These are phyloP conservation scores for Amaranthus hypochondriacus DNA, from an alignment of 148 eudicot genomes.

Conservation along the genomic window DNA sequence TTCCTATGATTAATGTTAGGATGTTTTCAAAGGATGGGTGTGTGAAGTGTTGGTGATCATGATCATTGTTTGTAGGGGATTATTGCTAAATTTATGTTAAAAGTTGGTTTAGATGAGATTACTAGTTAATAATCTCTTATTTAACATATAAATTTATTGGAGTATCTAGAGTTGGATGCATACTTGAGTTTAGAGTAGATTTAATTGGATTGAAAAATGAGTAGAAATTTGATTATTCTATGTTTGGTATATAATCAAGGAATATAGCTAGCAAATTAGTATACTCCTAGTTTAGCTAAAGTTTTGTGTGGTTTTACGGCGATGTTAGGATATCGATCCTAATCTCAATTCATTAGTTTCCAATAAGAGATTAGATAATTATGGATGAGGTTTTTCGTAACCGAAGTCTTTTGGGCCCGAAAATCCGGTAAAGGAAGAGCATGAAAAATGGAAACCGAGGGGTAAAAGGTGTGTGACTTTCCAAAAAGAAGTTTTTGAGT, in stretches of 20 bases:
- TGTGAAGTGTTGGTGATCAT: too few relatives aligned
- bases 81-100: too few relatives aligned
- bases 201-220: too few relatives aligned
- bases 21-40: too few relatives aligned
- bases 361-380: not conserved
- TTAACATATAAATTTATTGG: too few relatives aligned
- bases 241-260: not conserved
- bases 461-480: not conserved
- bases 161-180: too few relatives aligned
- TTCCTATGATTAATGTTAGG: too few relatives aligned
- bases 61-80: too few relatives aligned
- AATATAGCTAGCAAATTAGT: not conserved
- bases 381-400: not conserved
- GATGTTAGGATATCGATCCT: not conserved
- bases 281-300: not conserved
- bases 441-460: not conserved
- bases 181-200: not conserved
- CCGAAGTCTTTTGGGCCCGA: not conserved
- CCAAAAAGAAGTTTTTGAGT: not conserved
- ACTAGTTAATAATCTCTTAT: too few relatives aligned
- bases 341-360: not conserved
- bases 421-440: not conserved
- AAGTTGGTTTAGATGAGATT: too few relatives aligned
- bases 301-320: not conserved
- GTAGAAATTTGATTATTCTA: not conserved